Evolutionary conservation across 1,284 basidiomycete species (phyloP), one percentile per base, ranked within the genome.

Genomic region (Stereum hirsutum): DNA sequence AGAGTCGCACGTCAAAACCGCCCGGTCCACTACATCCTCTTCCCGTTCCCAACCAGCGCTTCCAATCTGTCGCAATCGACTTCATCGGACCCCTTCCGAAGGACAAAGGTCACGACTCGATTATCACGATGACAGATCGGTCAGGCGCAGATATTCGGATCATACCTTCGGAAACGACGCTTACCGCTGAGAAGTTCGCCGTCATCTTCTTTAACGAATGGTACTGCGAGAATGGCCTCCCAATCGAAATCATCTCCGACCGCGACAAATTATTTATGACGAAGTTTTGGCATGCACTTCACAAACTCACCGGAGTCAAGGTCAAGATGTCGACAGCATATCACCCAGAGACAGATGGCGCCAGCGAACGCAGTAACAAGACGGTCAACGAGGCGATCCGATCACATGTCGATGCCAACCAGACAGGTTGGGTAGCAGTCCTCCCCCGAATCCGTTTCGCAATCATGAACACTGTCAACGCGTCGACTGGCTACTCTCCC

Each of bases 381-480:
- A 57, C 52, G 1, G 35, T 55, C 31, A 52, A 49, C 40, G 55
- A 57, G 21, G 46, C 45, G 33, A 42, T 63, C 4, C 52, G 52
- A 5, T 50, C 46, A 21, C 56, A 55, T 40, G 47, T 55, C 24
- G 45, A 57, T 36, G 54, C 59, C 43, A 31, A 58, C 21, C 65
- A 68, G 39, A 45, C 46, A 36, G 49, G 63, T 34, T 69, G 66
- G 66, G 41, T 43, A 0, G 21, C 44, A 0, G 48, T 54, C 3
- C 52, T 68, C 0, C 57, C 61, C 0, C 20, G 54, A 3, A 58
- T 64, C 2, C 54, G 58, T 34, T 68, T 66, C 42, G 49, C 52
- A 0, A 57, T 59, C 49, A 66, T 68, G 52, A 64, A 62, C 35
- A 46, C 54, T 0, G 35, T 50, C 5, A 60, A 43, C 19, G 28